Conservation (phyloP, 2,329 filamentous ascomycete genomes). For the Aspergillus ochraceus region DNA sequence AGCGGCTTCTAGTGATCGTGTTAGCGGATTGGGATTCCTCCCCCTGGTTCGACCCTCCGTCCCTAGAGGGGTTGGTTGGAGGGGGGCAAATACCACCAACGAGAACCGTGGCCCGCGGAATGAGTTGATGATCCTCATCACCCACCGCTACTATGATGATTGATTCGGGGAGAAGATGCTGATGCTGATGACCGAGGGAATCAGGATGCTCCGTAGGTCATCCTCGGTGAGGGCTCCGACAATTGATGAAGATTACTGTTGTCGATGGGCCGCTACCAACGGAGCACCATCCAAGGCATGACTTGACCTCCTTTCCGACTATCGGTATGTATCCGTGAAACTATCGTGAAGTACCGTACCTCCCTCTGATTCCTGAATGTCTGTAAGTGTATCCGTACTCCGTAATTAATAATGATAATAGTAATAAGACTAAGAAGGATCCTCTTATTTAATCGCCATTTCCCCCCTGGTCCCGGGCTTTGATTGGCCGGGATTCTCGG, state of each 20-base stretch:
- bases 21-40: not conserved
- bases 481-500: not conserved
- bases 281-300: too few relatives aligned
- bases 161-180: not conserved
- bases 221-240: too few relatives aligned
- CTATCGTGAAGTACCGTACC: too few relatives aligned
- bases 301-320: too few relatives aligned
- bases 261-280: too few relatives aligned
- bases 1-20: slow-evolving; percentile 1
- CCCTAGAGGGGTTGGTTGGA: slow-evolving; percentile 8
- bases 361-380: not conserved
- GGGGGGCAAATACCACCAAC: slow-evolving; percentile 12
- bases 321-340: too few relatives aligned
- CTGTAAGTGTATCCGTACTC: not conserved
- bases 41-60: slow-evolving; percentile 18
- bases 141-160: slow-evolving; percentile 16
- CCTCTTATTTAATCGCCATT: not conserved
- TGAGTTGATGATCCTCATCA: slow-evolving; percentile 23
- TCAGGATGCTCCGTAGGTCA: too few relatives aligned
- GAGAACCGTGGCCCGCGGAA: slow-evolving; percentile 12
- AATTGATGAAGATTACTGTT: too few relatives aligned
- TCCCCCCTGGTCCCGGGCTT: not conserved
- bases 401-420: not conserved
- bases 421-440: not conserved
- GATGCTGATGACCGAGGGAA: too few relatives aligned